Evolutionary conservation across 140 eudicot genomes (phyloP), one percentile per base, ranked within the genome.

Genomic region (Anethum foeniculum): DNA sequence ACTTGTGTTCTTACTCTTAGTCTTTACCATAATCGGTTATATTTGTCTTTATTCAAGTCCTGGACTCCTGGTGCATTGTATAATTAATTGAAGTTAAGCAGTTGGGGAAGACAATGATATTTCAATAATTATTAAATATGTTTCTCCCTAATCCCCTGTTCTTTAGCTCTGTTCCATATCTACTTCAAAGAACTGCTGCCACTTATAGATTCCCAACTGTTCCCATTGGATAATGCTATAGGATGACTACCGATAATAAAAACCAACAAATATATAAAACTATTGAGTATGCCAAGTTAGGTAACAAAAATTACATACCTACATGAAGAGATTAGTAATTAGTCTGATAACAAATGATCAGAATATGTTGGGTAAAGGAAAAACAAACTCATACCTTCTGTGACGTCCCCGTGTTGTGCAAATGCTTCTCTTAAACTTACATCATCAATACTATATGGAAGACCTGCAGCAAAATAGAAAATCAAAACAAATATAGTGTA

Each of bases 391-490:
- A 30, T 81, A 91, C 97, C 92, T 48, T 93, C 98, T 74, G 86
- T 77, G 78, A 91, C 98, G 75, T 91, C 89, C 15, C 98, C 98
- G 76, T 88, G 86, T 65, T 85, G 89, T 54, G 89, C 76, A 65
- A 94, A 94, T 49, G 92, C 93, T 80, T 94, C 90, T 81, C 81
- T 82, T 82, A 94, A 83, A 81, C 91, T 88, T 82, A 51, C 56
- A 71, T 93, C 98, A 84, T 93, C 98, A 13, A 90, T 89, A 71
- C 84, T 80, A 76, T 84, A 93, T 1, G 97, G 74, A 84, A 93
- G 91, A 82, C 97, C 98, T 93, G 88, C 76, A 84, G 52, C 36
- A 73, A n/a, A 23, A n/a, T 10, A 28, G 19, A 28, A 11, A 28
- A 15, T 77, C 16, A 60, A 30, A 11, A 38, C 25, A 67, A 60